Conservation (phyloP, 805 yeast genomes). For the Saccharomyces eubayanus region DNA sequence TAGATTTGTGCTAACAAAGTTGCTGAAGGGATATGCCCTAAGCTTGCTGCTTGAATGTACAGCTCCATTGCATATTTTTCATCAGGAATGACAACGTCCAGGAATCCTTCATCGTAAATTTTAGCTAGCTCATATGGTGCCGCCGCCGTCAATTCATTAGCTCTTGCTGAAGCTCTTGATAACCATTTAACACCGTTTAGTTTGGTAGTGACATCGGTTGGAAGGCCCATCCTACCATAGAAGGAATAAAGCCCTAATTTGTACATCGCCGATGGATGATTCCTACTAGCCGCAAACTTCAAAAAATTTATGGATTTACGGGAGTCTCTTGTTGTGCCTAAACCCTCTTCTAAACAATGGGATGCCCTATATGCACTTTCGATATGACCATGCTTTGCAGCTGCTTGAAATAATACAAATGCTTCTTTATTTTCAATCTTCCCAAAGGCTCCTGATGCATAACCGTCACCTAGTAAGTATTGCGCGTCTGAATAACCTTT, state of each 20-base stretch:
- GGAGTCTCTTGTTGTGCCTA: slow-evolving; percentile 85
- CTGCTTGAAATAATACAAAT: slow-evolving; percentile 66
- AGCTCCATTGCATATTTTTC: slow-evolving; percentile 75
- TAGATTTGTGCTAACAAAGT: slow-evolving; percentile 73
- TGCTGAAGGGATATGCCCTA: slow-evolving; percentile 78
- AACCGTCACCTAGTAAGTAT: slow-evolving; percentile 84
- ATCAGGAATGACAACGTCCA: slow-evolving; percentile 82
- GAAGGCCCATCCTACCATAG: slow-evolving; percentile 75
- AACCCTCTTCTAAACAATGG: slow-evolving; percentile 85
- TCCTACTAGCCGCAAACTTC: slow-evolving; percentile 79
- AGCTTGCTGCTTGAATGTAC: slow-evolving; percentile 78
- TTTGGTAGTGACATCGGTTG: slow-evolving; percentile 57
- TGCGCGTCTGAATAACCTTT: slow-evolving; percentile 87
- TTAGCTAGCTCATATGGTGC: slow-evolving; percentile 91
- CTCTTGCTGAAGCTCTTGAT: slow-evolving; percentile 74
- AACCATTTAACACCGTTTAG: slow-evolving; percentile 91
- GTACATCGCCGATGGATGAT: slow-evolving; percentile 96
- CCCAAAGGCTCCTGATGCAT: slow-evolving; percentile 75
- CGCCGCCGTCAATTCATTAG: slow-evolving; percentile 78
- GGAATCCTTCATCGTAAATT: slow-evolving; percentile 74
- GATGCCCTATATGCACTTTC: slow-evolving; percentile 91
- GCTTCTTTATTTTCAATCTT: slow-evolving; percentile 74
- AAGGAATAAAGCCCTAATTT: slow-evolving; percentile 83
- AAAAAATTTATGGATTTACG: slow-evolving; percentile 76
- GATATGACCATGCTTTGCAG: slow-evolving; percentile 89